Evolutionary conservation across 2,329 filamentous ascomycete genomes (phyloP), one percentile per base, ranked within the genome.

Genomic region (Pseudomassariella vexata): DNA sequence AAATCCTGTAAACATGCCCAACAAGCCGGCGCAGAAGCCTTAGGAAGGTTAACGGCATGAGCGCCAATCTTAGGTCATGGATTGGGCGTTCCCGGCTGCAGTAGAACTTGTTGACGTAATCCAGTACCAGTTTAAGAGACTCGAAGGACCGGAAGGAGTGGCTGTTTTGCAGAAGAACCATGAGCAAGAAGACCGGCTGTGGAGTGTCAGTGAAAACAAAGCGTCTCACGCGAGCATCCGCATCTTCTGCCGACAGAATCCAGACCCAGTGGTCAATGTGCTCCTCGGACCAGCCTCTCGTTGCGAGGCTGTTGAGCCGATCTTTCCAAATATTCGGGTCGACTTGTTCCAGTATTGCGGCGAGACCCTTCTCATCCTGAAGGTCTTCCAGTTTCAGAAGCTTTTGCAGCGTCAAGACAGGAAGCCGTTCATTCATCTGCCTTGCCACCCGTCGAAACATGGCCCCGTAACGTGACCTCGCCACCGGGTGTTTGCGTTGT

Each of bases 201-300:
- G 48, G 52, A 7, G 37, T 41, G 16, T 55, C 43, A 12, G 42
- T 49, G 1, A 50, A 53, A 23, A 60, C 30, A 15, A 66, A 52
- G 9, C 63, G 55, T 26, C 54, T 40, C 6, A 60, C 45, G 10
- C 56, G 55, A 24, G 30, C 42, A 33, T 65, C 63, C 6, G 53
- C 51, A 28, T 54, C 42, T 6, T 50, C 36, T 0, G 48, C 57
- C 1, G 47, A 51, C 12, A 68, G 28, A 16, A 68, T 61, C 60
- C 59, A 65, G 24, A 57, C 34, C 63, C 63, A 66, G 23, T 58
- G 55, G 9, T 54, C 50, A 19, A 66, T 29, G 23, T 64, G 52
- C 2, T 45, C 45, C 34, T 47, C 47, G 2, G 45, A 42, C 37
- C 58, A 49, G 5, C 60, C 62, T 28, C 52, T 58, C 24, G 34